Percentiles rank a stretch among this genome's conserved stretches.
Evolutionary conservation across 1,139 yeast genomes (phyloP).

Genomic region (Hansenula sp.): DNA sequence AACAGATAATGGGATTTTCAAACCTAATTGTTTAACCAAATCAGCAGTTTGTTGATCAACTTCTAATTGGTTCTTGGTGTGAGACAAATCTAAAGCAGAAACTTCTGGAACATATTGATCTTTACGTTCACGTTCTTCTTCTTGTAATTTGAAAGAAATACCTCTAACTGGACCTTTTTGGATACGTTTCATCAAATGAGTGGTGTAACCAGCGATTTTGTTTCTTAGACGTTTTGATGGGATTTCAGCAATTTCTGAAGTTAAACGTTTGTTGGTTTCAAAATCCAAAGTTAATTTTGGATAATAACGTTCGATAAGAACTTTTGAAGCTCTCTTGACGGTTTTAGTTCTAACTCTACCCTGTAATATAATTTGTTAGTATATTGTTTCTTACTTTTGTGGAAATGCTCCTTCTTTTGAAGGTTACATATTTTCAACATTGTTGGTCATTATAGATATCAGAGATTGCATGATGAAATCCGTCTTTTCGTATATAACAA

Average conservation of each 20-base stretch:
- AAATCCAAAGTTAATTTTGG: constrained; percentile 99
- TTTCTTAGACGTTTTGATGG: constrained; percentile 99
- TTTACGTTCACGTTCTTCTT: constrained; percentile 99
- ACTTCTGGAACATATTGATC: constrained; percentile 99
- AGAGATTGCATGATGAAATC: too few species aligned
- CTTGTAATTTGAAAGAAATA: constrained; percentile 99
- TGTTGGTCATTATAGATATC: too few species aligned
- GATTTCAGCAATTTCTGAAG: constrained; percentile 97
- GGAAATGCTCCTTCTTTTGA: too few species aligned
- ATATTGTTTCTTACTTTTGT: too few species aligned
- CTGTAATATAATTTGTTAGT: constrained; percentile 35
- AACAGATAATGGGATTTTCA: constrained; percentile 91
- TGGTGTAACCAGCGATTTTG: constrained; percentile 99
- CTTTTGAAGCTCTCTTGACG: constrained; percentile 99
- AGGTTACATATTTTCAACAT: too few species aligned
- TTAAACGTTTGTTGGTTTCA: constrained; percentile 99
- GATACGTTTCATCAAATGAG: constrained; percentile 99
- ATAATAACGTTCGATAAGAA: constrained; percentile 99
- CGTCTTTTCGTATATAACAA: too few species aligned
- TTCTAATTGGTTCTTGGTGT: constrained; percentile 94
- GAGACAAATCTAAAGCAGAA: constrained; percentile 98
- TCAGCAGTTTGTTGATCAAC: constrained; percentile 98
- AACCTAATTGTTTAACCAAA: constrained; percentile 93
- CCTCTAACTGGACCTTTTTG: constrained; percentile 99
- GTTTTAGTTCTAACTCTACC: constrained; percentile 99